Evolutionary conservation across 306 rosid species (phyloP), one percentile per base, ranked within the genome.

Genomic region (Vigna unguiculata): DNA sequence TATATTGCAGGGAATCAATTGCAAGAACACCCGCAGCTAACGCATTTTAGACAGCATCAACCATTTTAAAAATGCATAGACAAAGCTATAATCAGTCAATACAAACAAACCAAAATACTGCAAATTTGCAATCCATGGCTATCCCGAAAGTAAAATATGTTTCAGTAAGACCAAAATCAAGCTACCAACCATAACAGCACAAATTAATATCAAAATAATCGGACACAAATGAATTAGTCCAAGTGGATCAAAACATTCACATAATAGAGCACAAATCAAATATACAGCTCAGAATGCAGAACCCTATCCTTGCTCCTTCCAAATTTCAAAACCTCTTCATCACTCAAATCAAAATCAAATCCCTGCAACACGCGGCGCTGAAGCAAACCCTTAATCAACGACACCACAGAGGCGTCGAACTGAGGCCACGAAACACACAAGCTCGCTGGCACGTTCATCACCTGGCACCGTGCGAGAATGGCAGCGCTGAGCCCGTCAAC

Each of bases 401-500:
- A 46, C 66, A 85, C 78, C 61, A 60, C 97, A 20, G 78, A 51
- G 16, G 38, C 80, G 61, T 89, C 97, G 58, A 86, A 80, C 48
- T 85, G 85, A 6, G 98, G 99, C 99, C 98, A 95, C 10, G 92
- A 79, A 55, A 87, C 88, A 69, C 93, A 91, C 4, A 89, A 76
- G 6, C 86, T 71, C 4, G 88, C 99, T 85, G 83, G 82, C n/a
- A 92, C 66, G 19, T 82, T 88, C 80, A 65, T 54, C 57, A 79
- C 25, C 85, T 95, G 89, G 60, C 97, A 95, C 51, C 87, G 69
- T 0, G 85, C 90, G 63, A 95, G 64, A 71, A 95, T 17, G 1
- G 99, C 91, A 15, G 99, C 99, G 2, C 80, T 87, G 32, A 92
- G 32, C 19, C 98, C 97, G 46, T 92, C 98, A 7, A 89, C 87